Evolutionary conservation across 2,329 filamentous ascomycete species (phyloP), one percentile per base, ranked within the genome.

Genomic region (Phaeosphaeria sp.): DNA sequence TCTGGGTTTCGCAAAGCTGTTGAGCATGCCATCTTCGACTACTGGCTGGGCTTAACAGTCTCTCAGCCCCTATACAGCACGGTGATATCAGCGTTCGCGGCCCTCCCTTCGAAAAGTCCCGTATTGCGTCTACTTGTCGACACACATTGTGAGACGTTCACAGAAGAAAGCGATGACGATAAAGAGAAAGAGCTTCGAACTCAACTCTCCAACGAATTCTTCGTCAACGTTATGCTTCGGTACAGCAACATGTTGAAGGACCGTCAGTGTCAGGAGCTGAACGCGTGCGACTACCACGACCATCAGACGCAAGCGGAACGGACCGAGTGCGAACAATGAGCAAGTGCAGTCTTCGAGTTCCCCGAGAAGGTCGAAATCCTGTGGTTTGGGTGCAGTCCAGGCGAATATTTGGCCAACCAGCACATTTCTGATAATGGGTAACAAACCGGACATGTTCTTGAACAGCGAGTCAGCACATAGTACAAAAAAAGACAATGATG

Each of bases 71-170:
- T 6, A 6, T 57, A 55, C 43, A 20, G 40, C 0, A 13, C 40
- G 5, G 43, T 66, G 18, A 60, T 56, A 2, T 55, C 54, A 25
- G 66, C 53, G 0, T 66, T 56, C 13, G 24, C 24, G 2, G 39
- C 61, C 18, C 49, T 69, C 1, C 57, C 53, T 2, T 27, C 45
- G 3, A 42, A 45, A 7, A 55, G 53, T 24, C 49, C 55, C 0
- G 55, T 66, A 1, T 36, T 63, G 3, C 13, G 52, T 1, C 46
- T 61, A 0, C 4, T 69, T 15, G 60, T 64, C 3, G 66, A 65
- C n/a, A 0, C 0, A 1, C 57, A 64, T 1, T 61, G 53, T n/a
- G 27, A 15, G 24, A 0, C 0, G 0, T 60, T 33, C 22, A 0
- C 3, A 1, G 51, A 50, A 15, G 0, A 3, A 1, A 0, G 1